Conservation (phyloP, 177 flowering plant species). For the Vitis hybrid region DNA sequence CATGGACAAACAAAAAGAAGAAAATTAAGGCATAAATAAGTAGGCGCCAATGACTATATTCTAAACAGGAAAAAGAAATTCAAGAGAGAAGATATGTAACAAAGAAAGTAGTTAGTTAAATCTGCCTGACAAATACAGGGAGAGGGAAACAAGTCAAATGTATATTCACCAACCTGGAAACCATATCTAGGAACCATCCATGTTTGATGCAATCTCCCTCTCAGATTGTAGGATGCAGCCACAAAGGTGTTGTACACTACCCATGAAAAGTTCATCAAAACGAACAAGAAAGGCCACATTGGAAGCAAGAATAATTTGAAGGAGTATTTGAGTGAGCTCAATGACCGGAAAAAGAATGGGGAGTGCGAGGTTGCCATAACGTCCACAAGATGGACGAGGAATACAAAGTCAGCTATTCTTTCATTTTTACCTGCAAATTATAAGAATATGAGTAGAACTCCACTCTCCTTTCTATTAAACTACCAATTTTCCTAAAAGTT, state of each 20-base stretch:
- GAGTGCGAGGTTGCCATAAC: constrained; percentile 57
- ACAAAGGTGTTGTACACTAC: constrained; percentile 39
- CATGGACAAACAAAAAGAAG: too few relatives aligned
- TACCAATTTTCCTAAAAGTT: too few relatives aligned
- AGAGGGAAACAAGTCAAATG: too few relatives aligned
- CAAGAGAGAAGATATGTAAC: too few relatives aligned
- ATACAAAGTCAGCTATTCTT: constrained; percentile 77
- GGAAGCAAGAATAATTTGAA: constrained; percentile 28
- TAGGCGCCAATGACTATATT: too few relatives aligned
- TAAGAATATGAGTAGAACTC: neutral
- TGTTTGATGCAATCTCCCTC: constrained; percentile 61
- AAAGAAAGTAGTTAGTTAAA: too few relatives aligned
- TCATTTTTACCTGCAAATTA: constrained; percentile 37
- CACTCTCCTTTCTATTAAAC: too few relatives aligned
- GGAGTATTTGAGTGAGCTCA: too few relatives aligned
- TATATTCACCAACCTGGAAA: constrained; percentile 56
- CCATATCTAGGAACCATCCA: constrained; percentile 90
- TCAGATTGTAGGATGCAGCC: constrained; percentile 52
- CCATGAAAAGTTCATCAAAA: constrained; percentile 16
- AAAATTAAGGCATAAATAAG: too few relatives aligned
- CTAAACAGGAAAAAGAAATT: too few relatives aligned
- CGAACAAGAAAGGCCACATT: constrained; percentile 43
- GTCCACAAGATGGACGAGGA: constrained; percentile 85
- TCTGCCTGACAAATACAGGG: too few relatives aligned
- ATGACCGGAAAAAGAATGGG: constrained; percentile 59